These are phyloP conservation scores for Conticribra guillardii DNA, from an alignment of 108 stramenopile species.

Conservation along the genomic window DNA sequence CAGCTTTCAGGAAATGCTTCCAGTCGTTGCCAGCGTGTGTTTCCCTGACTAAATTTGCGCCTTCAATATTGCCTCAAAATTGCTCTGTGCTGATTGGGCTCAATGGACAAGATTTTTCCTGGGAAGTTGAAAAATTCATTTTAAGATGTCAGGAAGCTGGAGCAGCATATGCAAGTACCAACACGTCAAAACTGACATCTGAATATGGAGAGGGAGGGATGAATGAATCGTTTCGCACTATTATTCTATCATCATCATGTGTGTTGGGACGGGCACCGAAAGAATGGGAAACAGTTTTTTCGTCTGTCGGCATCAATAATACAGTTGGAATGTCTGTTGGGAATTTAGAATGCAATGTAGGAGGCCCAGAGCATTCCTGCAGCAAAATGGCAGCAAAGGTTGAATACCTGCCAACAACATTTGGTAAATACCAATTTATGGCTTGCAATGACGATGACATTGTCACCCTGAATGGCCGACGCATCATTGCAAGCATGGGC, in stretches of 20 bases:
- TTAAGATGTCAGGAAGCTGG: conserved; percentile 39
- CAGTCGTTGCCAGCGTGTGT: conserved; percentile 29
- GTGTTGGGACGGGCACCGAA: conserved; percentile 67
- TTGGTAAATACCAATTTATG: conserved; percentile 67
- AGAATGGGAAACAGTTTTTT: conserved; percentile 38
- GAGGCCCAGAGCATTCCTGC: conserved; percentile 70
- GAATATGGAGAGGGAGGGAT: conserved; percentile 58
- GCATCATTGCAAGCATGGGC: conserved; percentile 73
- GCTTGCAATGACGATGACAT: conserved; percentile 73
- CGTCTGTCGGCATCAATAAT: conserved; percentile 39
- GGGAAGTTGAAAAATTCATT: conserved; percentile 61
- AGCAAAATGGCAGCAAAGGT: conserved; percentile 72
- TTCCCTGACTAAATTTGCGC: conserved; percentile 18
- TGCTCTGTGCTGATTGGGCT: conserved; percentile 78
- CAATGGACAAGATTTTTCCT: conserved; percentile 62
- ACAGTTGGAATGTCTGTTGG: conserved; percentile 73
- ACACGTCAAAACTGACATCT: conserved; percentile 21
- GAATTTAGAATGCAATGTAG: conserved; percentile 77
- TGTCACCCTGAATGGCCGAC: conserved; percentile 79
- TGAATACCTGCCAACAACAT: conserved; percentile 53
- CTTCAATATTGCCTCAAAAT: conserved; percentile 23
- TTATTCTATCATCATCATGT: conserved; percentile 66
- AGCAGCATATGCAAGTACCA: conserved; percentile 16
- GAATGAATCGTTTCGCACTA: conserved; percentile 67
- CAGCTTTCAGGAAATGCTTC: conserved; percentile 13